Percentiles rank a stretch among this genome's conserved stretches.
Evolutionary conservation across 2,329 filamentous ascomycete genomes (phyloP).

Genomic region (Colletotrichum cordylinicola): DNA sequence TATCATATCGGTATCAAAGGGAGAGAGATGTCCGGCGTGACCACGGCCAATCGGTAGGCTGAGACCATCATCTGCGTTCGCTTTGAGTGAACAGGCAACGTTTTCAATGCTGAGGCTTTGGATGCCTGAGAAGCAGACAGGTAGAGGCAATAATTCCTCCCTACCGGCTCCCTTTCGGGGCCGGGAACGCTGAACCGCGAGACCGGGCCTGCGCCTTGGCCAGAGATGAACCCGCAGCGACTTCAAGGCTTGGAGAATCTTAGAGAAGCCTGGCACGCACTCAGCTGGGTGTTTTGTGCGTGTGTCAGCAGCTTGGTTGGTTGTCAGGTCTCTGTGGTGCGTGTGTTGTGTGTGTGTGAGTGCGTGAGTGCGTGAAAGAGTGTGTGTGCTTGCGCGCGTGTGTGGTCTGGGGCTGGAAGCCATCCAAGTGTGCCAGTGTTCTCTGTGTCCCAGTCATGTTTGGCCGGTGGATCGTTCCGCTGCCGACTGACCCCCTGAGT

Average conservation of each 20-base stretch:
- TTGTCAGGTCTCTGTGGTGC: background rate
- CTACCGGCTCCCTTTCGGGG: background rate
- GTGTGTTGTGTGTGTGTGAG: background rate
- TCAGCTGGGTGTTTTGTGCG: background rate
- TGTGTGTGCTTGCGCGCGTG: background rate
- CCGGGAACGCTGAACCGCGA: background rate
- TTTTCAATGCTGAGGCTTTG: background rate
- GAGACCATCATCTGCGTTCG: background rate
- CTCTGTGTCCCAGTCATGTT: background rate
- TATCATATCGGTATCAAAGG: background rate
- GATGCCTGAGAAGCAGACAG: background rate
- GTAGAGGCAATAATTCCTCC: background rate
- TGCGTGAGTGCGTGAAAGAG: background rate
- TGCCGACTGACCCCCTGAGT: background rate
- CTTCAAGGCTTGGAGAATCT: background rate
- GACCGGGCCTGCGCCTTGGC: background rate
- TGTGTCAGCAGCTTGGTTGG: background rate
- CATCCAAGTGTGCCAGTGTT: background rate
- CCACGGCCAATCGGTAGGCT: background rate
- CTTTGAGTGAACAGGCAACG: background rate
- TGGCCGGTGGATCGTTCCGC: background rate
- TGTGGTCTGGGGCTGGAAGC: background rate
- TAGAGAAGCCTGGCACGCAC: background rate
- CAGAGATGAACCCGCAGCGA: background rate
- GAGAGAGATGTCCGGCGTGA: background rate